Evolutionary conservation across 768 basidiomycete species (phyloP).

Genomic region (Crassisporium funariophilum): DNA sequence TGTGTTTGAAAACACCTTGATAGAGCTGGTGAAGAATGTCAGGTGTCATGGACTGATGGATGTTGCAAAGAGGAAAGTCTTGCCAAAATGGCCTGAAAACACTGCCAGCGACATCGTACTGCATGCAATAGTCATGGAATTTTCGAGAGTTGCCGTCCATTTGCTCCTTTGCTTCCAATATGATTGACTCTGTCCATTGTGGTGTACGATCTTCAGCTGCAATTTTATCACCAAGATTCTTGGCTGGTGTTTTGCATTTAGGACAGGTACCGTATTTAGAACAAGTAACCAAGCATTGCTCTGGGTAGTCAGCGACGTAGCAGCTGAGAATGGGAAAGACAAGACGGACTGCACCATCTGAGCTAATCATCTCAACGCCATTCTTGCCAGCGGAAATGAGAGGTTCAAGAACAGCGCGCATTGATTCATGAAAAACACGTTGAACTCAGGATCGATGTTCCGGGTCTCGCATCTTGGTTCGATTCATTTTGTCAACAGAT

Average conservation of each 20-base stretch:
- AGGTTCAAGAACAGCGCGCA: conserved; percentile 30
- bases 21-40: conserved; percentile 24
- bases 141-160: conserved; percentile 12
- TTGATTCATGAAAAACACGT: conserved; percentile 39
- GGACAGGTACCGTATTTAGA: conserved; percentile 23
- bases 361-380: conserved; percentile 37
- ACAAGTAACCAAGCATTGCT: conserved; percentile 41
- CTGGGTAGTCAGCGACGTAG: conserved; percentile 36
- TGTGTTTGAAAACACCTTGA: conserved; percentile 22
- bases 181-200: conserved; percentile 14
- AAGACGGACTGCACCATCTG: conserved; percentile 30
- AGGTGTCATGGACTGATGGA: conserved; percentile 16
- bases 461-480: conserved; percentile 2
- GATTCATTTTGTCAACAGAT: conserved; percentile 35
- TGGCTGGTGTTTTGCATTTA: conserved; percentile 16
- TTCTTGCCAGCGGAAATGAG: conserved; percentile 31
- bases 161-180: conserved; percentile 9
- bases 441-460: conserved; percentile 18
- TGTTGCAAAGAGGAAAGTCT: conserved; percentile 17
- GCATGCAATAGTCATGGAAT: conserved; percentile 16
- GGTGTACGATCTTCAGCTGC: not conserved
- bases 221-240: conserved; percentile 6
- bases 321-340: conserved; percentile 21
- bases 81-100: conserved; percentile 19
- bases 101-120: conserved; percentile 17